Evolutionary conservation across 306 rosid genomes (phyloP).

Genomic region (Leucaena leucocephala): DNA sequence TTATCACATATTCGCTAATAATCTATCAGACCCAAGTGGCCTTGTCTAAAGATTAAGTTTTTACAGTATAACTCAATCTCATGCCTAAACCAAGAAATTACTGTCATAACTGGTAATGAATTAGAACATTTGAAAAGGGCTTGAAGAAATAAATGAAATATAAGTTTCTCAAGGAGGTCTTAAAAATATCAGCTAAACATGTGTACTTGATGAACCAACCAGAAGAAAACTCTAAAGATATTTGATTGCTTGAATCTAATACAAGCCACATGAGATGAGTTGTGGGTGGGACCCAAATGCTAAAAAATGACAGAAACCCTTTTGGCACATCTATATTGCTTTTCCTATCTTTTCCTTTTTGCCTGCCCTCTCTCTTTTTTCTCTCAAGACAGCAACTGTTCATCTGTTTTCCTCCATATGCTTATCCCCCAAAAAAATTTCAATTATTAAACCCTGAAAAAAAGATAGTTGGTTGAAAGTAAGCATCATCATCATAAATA

Average conservation of each 20-base stretch:
- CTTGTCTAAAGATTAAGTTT: background rate
- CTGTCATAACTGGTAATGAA: background rate
- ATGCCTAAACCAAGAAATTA: background rate
- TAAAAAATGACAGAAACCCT: conserved; percentile 44
- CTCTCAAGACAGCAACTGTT: conserved; percentile 48
- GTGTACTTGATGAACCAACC: conserved; percentile 30
- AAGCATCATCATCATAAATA: conserved; percentile 37
- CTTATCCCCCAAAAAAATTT: conserved; percentile 44
- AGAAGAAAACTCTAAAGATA: conserved; percentile 47
- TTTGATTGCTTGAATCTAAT: conserved; percentile 48
- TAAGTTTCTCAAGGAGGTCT: conserved; percentile 10
- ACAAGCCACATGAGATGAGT: conserved; percentile 59
- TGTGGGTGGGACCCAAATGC: conserved; percentile 58
- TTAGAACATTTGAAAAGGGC: too few relatives aligned
- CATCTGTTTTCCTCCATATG: conserved; percentile 59
- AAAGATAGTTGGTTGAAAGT: conserved; percentile 36
- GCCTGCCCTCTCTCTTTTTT: conserved; percentile 20
- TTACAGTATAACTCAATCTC: background rate
- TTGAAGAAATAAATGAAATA: background rate
- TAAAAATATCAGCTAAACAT: background rate
- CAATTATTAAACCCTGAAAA: conserved; percentile 43
- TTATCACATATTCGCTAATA: too few relatives aligned
- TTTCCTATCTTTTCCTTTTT: conserved; percentile 44
- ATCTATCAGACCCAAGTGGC: too few relatives aligned
- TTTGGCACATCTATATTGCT: conserved; percentile 50